Percentiles rank a stretch among this genome's conserved stretches.
Evolutionary conservation across 1,284 basidiomycete genomes (phyloP).

Genomic region (Clitocybe nebularis): DNA sequence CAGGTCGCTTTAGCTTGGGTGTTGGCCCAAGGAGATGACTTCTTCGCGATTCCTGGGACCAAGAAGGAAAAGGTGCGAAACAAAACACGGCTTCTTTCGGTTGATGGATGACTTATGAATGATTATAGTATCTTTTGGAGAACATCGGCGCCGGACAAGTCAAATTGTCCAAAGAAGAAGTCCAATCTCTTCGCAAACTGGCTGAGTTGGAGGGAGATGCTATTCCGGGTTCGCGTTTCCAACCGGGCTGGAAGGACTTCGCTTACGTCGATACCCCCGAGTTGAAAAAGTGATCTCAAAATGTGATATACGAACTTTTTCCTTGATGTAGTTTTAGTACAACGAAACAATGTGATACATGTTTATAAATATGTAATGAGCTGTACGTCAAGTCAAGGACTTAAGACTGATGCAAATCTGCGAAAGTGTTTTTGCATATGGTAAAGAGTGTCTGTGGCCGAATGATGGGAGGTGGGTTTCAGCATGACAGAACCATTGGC

Average conservation of each 20-base stretch:
- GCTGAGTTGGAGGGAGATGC: constrained; percentile 16
- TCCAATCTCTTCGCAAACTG: constrained; percentile 13
- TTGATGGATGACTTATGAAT: neutral
- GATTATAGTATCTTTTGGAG: constrained; percentile 17
- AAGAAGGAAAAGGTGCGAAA: constrained; percentile 35
- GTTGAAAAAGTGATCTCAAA: constrained; percentile 4
- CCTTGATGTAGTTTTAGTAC: too few species aligned
- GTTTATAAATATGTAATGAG: too few species aligned
- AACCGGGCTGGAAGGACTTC: neutral
- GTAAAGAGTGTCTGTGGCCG: too few species aligned
- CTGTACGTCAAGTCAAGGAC: too few species aligned
- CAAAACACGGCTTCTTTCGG: neutral
- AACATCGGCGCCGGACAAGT: constrained; percentile 15
- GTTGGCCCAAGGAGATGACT: constrained; percentile 46
- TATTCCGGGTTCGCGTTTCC: constrained; percentile 12
- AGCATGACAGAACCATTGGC: too few species aligned
- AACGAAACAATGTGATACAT: too few species aligned
- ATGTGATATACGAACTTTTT: too few species aligned
- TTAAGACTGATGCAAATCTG: too few species aligned
- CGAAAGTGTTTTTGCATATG: too few species aligned
- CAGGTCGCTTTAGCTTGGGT: constrained; percentile 64
- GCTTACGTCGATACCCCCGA: constrained; percentile 2
- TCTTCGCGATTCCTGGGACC: constrained; percentile 54
- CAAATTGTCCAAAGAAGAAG: constrained; percentile 12
- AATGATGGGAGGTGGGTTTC: too few species aligned